A percentile compares a stretch with the other conserved stretches of the same genome.
phyloP scores from a whole-genome alignment of 73 alveolate species.

The Symbiodinium natans region DNA sequence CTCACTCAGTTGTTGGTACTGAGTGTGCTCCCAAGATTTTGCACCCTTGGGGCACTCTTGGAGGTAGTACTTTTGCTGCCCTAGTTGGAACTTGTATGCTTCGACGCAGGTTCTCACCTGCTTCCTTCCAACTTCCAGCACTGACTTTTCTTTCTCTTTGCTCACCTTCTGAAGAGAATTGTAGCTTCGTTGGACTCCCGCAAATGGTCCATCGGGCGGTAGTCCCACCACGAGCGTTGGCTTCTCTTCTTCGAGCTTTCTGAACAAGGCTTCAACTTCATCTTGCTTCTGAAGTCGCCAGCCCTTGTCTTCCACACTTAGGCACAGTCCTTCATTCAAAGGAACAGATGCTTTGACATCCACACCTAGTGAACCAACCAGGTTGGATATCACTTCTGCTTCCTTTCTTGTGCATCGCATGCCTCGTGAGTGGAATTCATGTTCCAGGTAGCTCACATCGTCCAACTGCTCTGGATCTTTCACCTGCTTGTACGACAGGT shows the following conservation, averaged over 20 bases:
- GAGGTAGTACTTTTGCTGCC: neutral
- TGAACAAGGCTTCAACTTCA: neutral
- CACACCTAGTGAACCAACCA: neutral
- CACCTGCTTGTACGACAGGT: neutral
- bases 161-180: neutral
- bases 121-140: conserved; percentile 12
- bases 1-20: neutral
- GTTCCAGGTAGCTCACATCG: neutral
- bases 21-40: neutral
- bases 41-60: conserved; percentile 22
- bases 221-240: neutral
- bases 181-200: neutral
- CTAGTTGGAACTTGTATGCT: neutral
- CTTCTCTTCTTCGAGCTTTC: neutral
- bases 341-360: neutral
- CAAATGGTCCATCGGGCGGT: conserved; percentile 20
- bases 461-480: neutral
- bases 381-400: neutral
- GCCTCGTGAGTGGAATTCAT: neutral
- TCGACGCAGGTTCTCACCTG: neutral
- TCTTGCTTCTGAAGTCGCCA: neutral
- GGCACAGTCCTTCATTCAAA: neutral
- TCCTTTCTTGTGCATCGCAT: neutral
- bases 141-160: neutral
- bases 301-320: neutral